These are phyloP conservation scores for Avena sativa DNA, from an alignment of 176 grass and related monocot species.

Conservation along the genomic window DNA sequence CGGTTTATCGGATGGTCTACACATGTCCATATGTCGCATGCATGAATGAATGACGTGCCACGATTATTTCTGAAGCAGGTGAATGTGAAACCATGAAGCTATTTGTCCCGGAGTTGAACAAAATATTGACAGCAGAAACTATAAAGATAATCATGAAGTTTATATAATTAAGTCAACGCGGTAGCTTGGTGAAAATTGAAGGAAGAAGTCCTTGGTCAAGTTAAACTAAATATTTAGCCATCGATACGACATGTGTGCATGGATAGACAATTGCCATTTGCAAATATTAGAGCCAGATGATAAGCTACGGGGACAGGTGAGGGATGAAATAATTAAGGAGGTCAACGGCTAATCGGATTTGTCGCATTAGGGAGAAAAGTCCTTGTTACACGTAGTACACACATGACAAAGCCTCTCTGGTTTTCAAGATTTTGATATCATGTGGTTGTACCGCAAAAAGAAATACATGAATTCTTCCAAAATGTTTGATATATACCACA, in stretches of 20 bases:
- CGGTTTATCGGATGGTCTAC: neutral
- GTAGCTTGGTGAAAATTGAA: neutral
- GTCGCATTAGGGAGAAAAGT: constrained; percentile 26
- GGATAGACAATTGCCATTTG: constrained; percentile 38
- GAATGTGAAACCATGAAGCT: constrained; percentile 44
- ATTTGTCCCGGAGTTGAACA: neutral
- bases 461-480: neutral
- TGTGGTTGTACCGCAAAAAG: no score
- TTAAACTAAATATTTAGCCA: neutral
- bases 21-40: neutral
- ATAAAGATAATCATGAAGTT: neutral
- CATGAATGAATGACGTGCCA: neutral
- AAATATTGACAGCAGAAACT: neutral
- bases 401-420: neutral
- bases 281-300: constrained; percentile 2
- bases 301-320: neutral
- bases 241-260: neutral
- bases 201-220: neutral
- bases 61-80: neutral
- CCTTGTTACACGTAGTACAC: neutral
- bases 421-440: neutral
- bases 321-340: neutral
- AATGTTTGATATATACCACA: neutral
- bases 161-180: neutral
- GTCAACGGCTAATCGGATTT: constrained; percentile 27